phyloP scores from a whole-genome alignment of 2,329 filamentous ascomycete genomes.

The Chaetomium sp. region DNA sequence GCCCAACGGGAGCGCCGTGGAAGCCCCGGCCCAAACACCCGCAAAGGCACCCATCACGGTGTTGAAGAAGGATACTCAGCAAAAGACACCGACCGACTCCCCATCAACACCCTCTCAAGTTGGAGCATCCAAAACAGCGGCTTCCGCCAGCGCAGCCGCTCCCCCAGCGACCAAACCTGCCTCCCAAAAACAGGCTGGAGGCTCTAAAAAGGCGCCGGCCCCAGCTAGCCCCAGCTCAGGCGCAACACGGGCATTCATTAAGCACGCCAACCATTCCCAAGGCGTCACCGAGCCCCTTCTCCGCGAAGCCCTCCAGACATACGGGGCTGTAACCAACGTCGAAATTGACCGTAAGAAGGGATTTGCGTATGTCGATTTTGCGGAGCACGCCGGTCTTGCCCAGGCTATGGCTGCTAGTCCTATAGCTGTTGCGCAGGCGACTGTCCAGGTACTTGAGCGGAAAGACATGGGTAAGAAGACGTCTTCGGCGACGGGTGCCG shows the following conservation, averaged over 20 bases:
- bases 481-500: neutral
- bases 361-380: constrained; percentile 89
- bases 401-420: constrained; percentile 79
- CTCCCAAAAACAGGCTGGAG: constrained; percentile 15
- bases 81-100: constrained; percentile 9
- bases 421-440: constrained; percentile 73
- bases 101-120: constrained; percentile 18
- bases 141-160: constrained; percentile 13
- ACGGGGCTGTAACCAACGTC: constrained; percentile 69
- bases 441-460: constrained; percentile 79
- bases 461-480: constrained; percentile 50
- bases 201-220: constrained; percentile 19
- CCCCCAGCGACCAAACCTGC: constrained; percentile 24
- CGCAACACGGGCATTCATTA: constrained; percentile 65
- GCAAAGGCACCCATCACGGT: constrained; percentile 30
- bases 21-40: constrained; percentile 22
- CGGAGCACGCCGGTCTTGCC: constrained; percentile 61
- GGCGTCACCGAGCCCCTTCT: constrained; percentile 81
- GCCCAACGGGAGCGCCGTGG: constrained; percentile 23
- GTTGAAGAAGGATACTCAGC: constrained; percentile 30
- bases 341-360: constrained; percentile 94
- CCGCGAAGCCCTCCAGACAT: constrained; percentile 64
- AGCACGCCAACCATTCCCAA: constrained; percentile 81
- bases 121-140: constrained; percentile 23
- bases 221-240: constrained; percentile 33